Evolutionary conservation across 2,329 filamentous ascomycete genomes (phyloP).

Genomic region (Fusarium pseudocircinatum): DNA sequence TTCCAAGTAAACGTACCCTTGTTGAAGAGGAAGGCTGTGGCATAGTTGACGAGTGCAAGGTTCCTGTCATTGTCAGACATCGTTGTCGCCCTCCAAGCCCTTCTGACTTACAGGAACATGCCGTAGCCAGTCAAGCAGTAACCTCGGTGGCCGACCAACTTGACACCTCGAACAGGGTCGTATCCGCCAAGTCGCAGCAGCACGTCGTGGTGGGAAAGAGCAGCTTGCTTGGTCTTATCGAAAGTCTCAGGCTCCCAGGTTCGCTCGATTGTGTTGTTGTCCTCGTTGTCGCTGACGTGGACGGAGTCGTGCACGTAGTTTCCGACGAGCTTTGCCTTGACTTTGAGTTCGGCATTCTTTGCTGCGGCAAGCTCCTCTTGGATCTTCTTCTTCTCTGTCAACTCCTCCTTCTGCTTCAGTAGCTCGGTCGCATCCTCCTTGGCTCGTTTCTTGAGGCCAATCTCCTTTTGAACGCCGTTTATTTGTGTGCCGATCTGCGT

Average conservation of each 20-base stretch:
- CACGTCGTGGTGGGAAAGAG: constrained; percentile 94
- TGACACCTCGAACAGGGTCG: constrained; percentile 90
- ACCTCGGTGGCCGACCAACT: constrained; percentile 92
- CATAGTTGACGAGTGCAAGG: constrained; percentile 94
- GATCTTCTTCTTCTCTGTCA: constrained; percentile 85
- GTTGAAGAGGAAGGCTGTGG: constrained; percentile 79
- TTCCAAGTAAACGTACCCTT: constrained; percentile 27
- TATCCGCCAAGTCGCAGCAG: constrained; percentile 88
- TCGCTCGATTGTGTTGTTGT: constrained; percentile 81
- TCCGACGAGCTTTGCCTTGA: constrained; percentile 82
- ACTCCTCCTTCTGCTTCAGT: constrained; percentile 77
- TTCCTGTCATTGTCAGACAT: constrained; percentile 57
- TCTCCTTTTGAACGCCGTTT: constrained; percentile 89
- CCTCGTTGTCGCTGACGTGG: constrained; percentile 85
- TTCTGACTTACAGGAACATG: constrained; percentile 70
- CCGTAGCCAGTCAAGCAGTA: constrained; percentile 94
- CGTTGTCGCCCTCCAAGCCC: neutral
- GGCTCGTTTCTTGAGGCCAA: constrained; percentile 90
- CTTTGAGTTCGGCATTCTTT: constrained; percentile 78
- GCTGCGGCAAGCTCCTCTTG: constrained; percentile 77
- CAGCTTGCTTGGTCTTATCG: constrained; percentile 76
- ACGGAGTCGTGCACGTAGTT: constrained; percentile 83
- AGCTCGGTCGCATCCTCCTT: constrained; percentile 89
- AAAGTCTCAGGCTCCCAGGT: constrained; percentile 84
- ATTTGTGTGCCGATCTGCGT: constrained; percentile 85